Base-by-base conservation (phyloP, 257 asterid species). In the Solanum paucissectum region DNA sequence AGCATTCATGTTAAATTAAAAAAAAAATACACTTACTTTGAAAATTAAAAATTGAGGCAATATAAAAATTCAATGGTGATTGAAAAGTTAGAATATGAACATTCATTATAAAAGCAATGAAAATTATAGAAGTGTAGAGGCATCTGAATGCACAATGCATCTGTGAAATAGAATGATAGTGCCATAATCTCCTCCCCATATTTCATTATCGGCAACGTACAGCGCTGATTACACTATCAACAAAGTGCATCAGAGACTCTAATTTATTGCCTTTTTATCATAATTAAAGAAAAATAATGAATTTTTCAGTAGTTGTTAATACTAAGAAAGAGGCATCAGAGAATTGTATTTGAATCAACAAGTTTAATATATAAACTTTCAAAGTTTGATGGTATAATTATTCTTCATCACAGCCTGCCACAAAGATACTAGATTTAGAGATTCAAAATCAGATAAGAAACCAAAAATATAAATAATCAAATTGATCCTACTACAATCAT, bases 201-300 rank as follows among this genome's bases (percentile, higher is more conserved):
- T 11, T 66, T 90, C 32, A 5, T 23, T 86, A 27, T 90, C 68
- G 92, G 88, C 89, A 88, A 90, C 88, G 89, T 90, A 90, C 92
- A 90, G 90, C 89, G 85, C 90, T 87, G 77, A 25, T 73, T 73
- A 86, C 90, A 88, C 88, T 86, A 88, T 84, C 13, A 40, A 58
- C 27, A 33, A 40, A 84, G 90, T 85, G 88, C 77, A 42, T 73
- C 90, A 87, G 92, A 86, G 92, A 90, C 92, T 90, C 91, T 90
- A 90, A 88, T 87, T 90, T 90, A 88, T 90, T 90, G 92, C 92
- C 92, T 76, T 40, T 36, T 4, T 2, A 5, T 33, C 3, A 13
- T 27, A 34, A 42, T 25, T 21, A 12, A 32, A 81, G 5, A 12
- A 44, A 18, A 55, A 55, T 9, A 14, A 8, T 12, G 27, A 83